These are phyloP conservation scores for Plectosphaerella plurivora DNA, from an alignment of 2,329 filamentous ascomycete species.

Conservation along the genomic window DNA sequence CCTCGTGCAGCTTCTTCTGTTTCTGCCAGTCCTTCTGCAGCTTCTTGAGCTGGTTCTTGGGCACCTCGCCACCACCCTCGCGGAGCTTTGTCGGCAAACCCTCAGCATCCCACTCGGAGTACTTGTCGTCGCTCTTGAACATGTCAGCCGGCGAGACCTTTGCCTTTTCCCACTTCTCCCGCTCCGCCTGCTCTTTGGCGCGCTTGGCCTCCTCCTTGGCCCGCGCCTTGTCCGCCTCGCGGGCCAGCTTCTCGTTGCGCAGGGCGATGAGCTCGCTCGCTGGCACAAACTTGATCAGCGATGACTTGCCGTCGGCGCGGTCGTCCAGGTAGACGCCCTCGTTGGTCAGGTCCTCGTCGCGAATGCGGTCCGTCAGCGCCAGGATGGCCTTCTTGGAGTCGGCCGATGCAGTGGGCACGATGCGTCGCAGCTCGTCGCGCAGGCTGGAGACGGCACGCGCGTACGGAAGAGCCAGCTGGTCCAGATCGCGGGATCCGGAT, in stretches of 20 bases:
- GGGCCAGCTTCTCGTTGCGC: conserved; percentile 54
- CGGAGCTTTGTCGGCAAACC: conserved; percentile 75
- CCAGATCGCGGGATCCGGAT: conserved; percentile 43
- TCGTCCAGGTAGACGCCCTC: conserved; percentile 88
- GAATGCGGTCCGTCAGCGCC: conserved; percentile 71
- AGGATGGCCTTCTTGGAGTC: conserved; percentile 68
- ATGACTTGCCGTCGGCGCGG: conserved; percentile 59
- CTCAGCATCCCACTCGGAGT: conserved; percentile 75
- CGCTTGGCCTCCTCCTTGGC: conserved; percentile 52
- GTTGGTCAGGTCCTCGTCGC: conserved; percentile 76
- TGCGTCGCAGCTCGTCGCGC: conserved; percentile 57
- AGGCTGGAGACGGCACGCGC: conserved; percentile 50
- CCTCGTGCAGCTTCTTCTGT: conserved; percentile 81
- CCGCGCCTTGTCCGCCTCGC: conserved; percentile 55
- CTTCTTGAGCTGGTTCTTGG: conserved; percentile 77
- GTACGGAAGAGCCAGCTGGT: conserved; percentile 51
- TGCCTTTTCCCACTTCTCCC: conserved; percentile 53
- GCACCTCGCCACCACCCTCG: conserved; percentile 67
- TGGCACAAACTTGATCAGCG: conserved; percentile 66
- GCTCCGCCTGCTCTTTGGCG: conserved; percentile 44
- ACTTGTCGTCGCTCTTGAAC: conserved; percentile 55
- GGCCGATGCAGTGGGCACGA: conserved; percentile 41
- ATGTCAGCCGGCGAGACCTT: conserved; percentile 50
- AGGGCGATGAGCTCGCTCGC: conserved; percentile 53
- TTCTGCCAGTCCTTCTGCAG: conserved; percentile 84